Evolutionary conservation across 352 stramenopile species (phyloP).

Genomic region (Globisporangium recalcitrans): DNA sequence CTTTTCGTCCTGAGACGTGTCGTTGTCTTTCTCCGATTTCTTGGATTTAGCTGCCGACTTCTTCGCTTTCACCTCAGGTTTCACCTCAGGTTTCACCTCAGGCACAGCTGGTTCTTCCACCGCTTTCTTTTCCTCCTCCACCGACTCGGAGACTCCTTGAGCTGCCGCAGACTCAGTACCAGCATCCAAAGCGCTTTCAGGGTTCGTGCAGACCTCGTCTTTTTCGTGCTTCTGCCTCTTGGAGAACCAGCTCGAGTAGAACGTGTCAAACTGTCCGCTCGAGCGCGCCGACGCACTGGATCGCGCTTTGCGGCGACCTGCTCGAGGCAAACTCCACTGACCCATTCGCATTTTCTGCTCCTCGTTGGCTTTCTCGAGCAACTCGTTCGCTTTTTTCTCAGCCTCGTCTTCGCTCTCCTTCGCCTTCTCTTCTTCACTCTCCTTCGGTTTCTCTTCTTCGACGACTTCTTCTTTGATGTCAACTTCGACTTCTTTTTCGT

Average conservation of each 20-base stretch:
- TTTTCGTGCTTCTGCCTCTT: constrained; percentile 44
- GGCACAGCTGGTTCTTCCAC: background rate
- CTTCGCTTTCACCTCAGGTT: background rate
- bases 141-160: background rate
- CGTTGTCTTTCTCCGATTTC: constrained; percentile 9
- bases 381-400: constrained; percentile 18
- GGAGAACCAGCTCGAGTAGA: constrained; percentile 73
- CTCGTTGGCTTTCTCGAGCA: constrained; percentile 26
- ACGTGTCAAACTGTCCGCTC: constrained; percentile 53
- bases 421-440: constrained; percentile 17
- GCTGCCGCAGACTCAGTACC: background rate
- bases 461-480: background rate
- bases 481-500: constrained; percentile 36
- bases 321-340: constrained; percentile 67
- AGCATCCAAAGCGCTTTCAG: background rate
- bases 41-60: background rate
- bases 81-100: background rate
- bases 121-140: background rate
- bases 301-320: constrained; percentile 38
- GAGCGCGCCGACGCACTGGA: constrained; percentile 34
- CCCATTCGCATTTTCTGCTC: constrained; percentile 61
- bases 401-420: constrained; percentile 14
- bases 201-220: constrained; percentile 15
- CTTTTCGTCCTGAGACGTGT: constrained; percentile 28
- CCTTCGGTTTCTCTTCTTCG: constrained; percentile 18